Percentiles rank a stretch among this genome's conserved stretches.
These are phyloP conservation scores for Pisolithus tinctorius DNA, from an alignment of 768 basidiomycete species.

Conservation along the genomic window DNA sequence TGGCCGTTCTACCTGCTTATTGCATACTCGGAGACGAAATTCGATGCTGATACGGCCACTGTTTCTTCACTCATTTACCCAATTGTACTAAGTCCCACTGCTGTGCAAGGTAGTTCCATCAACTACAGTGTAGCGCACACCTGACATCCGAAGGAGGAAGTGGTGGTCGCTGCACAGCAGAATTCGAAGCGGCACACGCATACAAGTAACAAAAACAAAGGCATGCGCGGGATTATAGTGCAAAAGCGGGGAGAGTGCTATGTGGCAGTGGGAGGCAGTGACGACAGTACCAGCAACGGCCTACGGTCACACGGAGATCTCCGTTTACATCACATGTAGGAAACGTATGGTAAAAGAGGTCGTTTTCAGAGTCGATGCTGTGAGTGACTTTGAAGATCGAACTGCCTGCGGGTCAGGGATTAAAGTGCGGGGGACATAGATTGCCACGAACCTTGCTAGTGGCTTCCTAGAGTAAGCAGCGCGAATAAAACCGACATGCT, in stretches of 20 bases:
- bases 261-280: too few relatives aligned
- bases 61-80: slow-evolving; percentile 17
- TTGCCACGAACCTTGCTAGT: too few relatives aligned
- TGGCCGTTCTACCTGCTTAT: slow-evolving; percentile 89
- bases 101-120: slow-evolving; percentile 47
- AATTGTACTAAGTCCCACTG: slow-evolving; percentile 8
- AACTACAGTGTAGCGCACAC: slow-evolving; percentile 60
- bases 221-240: too few relatives aligned
- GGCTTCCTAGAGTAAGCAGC: too few relatives aligned
- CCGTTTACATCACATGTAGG: slow-evolving; percentile 26
- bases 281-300: too few relatives aligned
- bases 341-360: slow-evolving; percentile 65
- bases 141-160: slow-evolving; percentile 58
- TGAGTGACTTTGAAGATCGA: slow-evolving; percentile 33
- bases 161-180: slow-evolving; percentile 36
- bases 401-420: too few relatives aligned
- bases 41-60: slow-evolving; percentile 48
- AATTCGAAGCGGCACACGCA: slow-evolving; percentile 30
- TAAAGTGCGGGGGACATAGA: too few relatives aligned
- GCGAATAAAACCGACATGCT: too few relatives aligned
- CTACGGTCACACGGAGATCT: not conserved
- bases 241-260: too few relatives aligned
- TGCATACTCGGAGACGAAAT: slow-evolving; percentile 81
- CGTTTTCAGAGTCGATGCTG: slow-evolving; percentile 62
- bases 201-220: too few relatives aligned